phyloP scores from a whole-genome alignment of 2,329 filamentous ascomycete species.

The Xylariaceae sp. region DNA sequence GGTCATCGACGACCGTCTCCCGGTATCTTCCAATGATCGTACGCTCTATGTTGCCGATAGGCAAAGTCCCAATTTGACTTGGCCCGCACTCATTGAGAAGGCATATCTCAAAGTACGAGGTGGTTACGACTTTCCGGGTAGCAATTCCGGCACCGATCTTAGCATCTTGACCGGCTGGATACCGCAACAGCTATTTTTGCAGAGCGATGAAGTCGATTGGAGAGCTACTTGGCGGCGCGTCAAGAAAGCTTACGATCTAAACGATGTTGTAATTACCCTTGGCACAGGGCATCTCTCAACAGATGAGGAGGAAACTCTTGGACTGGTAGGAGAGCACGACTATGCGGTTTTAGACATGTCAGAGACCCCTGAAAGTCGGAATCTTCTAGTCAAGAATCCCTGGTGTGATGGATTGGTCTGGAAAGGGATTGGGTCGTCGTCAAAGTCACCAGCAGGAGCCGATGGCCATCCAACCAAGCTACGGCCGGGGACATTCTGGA shows the following conservation, averaged over 20 bases:
- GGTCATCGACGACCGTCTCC: conserved; percentile 81
- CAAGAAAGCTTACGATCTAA: conserved; percentile 65
- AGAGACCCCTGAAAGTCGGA: conserved; percentile 51
- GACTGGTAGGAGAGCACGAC: conserved; percentile 84
- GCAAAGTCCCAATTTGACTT: conserved; percentile 73
- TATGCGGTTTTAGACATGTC: conserved; percentile 86
- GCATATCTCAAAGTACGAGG: conserved; percentile 93
- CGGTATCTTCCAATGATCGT: conserved; percentile 66
- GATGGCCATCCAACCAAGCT: conserved; percentile 30
- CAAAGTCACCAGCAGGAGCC: conserved; percentile 13
- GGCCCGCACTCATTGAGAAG: conserved; percentile 92
- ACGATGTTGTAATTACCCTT: conserved; percentile 81
- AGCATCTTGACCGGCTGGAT: conserved; percentile 95
- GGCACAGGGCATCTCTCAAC: conserved; percentile 79
- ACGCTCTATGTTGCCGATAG: conserved; percentile 84
- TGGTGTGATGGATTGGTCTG: conserved; percentile 81
- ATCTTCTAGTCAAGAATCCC: conserved; percentile 87
- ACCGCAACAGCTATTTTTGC: conserved; percentile 88
- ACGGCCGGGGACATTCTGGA: conserved; percentile 83
- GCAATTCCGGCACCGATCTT: conserved; percentile 91
- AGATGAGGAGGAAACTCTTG: conserved; percentile 72
- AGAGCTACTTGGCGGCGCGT: conserved; percentile 74
- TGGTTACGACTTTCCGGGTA: conserved; percentile 95
- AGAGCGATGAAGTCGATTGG: conserved; percentile 74
- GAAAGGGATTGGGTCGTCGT: conserved; percentile 49